Conservation (phyloP, 441 rosid genomes). For the Dalechampia spathulata region DNA sequence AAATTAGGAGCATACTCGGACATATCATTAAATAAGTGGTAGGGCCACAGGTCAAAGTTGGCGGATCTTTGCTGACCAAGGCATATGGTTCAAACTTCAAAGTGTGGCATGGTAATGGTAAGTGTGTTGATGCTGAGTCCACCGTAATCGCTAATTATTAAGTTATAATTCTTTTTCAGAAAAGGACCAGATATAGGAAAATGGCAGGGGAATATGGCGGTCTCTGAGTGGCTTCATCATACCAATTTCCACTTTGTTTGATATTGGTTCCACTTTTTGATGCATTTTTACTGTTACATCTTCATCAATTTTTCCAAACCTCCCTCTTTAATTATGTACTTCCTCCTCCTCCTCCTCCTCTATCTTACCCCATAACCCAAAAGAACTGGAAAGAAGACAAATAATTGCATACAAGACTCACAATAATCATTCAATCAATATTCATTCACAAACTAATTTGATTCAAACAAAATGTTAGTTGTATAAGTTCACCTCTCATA, state of each 20-base stretch:
- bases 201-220: no score
- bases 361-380: not conserved
- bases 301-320: constrained; percentile 14
- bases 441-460: no score
- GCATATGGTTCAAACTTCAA: not conserved
- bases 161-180: no score
- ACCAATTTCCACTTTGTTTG: constrained; percentile 4
- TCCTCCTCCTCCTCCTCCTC: not conserved
- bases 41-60: constrained; percentile 18
- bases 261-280: constrained; percentile 22
- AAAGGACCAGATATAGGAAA: no score
- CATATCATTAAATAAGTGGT: no score
- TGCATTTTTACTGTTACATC: constrained; percentile 14
- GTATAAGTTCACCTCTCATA: no score
- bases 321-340: not conserved
- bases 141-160: not conserved
- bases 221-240: no score
- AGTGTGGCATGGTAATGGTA: not conserved
- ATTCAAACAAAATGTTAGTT: no score
- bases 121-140: constrained; percentile 15
- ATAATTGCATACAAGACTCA: no score
- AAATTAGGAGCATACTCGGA: no score
- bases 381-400: no score
- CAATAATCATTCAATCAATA: no score
- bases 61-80: constrained; percentile 7